Conservation (phyloP, 257 asterid genomes). For the Primulina eburnea region DNA sequence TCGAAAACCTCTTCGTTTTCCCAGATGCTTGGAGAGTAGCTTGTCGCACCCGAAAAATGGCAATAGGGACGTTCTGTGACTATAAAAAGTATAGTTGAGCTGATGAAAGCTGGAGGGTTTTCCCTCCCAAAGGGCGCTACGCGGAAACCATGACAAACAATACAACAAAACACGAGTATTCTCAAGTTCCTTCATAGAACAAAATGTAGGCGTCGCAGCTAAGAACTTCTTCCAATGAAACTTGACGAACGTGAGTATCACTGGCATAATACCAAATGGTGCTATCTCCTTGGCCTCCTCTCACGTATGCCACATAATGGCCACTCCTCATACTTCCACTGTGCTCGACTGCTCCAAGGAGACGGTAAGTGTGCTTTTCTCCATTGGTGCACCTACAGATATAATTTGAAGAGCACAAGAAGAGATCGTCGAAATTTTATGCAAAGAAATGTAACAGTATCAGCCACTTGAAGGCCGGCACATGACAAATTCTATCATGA, state of each 20-base stretch:
- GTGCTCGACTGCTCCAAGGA: conserved; percentile 88
- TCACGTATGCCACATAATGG: conserved; percentile 75
- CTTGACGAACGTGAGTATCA: conserved; percentile 67
- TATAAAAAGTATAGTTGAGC: no score
- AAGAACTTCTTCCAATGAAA: conserved; percentile 62
- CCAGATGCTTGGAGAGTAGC: background rate
- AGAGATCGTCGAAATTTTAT: background rate
- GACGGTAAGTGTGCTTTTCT: conserved; percentile 38
- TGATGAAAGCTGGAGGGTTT: background rate
- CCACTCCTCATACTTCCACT: conserved; percentile 85
- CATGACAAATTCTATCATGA: conserved; percentile 6
- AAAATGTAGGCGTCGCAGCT: conserved; percentile 73
- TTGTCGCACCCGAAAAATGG: background rate
- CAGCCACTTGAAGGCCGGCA: background rate
- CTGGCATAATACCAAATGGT: conserved; percentile 66
- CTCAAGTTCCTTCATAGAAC: conserved; percentile 70
- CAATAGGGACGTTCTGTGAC: background rate
- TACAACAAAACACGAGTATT: conserved; percentile 18
- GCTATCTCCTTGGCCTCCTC: conserved; percentile 44
- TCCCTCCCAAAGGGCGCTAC: background rate
- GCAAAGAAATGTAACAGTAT: background rate
- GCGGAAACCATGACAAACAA: background rate
- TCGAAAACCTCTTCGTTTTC: background rate
- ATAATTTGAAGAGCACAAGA: background rate
- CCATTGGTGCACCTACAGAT: conserved; percentile 43